Percentiles rank a stretch among this genome's conserved stretches.
Conservation (phyloP, 352 stramenopile genomes). For the Pythium sukuiense region DNA sequence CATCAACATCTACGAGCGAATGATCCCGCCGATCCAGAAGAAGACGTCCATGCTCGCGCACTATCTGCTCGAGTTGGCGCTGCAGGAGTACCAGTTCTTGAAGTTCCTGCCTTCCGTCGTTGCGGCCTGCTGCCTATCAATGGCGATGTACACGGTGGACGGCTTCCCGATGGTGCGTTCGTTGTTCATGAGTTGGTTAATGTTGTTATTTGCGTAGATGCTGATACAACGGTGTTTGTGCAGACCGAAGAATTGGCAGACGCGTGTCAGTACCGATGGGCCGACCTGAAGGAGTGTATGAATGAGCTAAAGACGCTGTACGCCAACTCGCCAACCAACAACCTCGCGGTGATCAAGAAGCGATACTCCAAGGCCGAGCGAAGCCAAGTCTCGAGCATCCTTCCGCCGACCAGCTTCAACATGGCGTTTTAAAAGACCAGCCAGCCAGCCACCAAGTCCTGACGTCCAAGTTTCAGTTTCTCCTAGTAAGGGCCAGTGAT, state of each 20-base stretch:
- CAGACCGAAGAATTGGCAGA: slow-evolving; percentile 84
- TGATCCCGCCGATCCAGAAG: slow-evolving; percentile 82
- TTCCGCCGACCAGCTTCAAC: slow-evolving; percentile 74
- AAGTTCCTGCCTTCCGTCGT: slow-evolving; percentile 86
- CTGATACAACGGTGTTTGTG: slow-evolving; percentile 6
- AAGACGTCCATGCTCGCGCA: slow-evolving; percentile 88
- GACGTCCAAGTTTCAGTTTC: too few species aligned
- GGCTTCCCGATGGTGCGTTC: slow-evolving; percentile 73
- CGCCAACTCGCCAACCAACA: slow-evolving; percentile 78
- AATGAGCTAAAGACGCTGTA: slow-evolving; percentile 78
- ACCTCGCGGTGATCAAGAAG: slow-evolving; percentile 87
- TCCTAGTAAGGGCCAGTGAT: neutral
- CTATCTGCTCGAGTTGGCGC: slow-evolving; percentile 84
- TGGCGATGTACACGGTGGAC: slow-evolving; percentile 85
- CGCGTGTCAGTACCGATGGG: slow-evolving; percentile 75
- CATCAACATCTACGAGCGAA: slow-evolving; percentile 88
- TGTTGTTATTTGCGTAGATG: neutral
- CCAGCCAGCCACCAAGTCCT: neutral
- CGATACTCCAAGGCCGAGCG: slow-evolving; percentile 85
- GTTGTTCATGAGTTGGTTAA: neutral
- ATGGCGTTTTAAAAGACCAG: slow-evolving; percentile 69
- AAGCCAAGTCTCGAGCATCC: slow-evolving; percentile 72
- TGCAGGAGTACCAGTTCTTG: slow-evolving; percentile 89
- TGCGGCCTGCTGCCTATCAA: slow-evolving; percentile 78
- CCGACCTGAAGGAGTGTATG: slow-evolving; percentile 83